phyloP scores from a whole-genome alignment of 225 moss, liverwort and hornwort species.

The Bryum argenteum region DNA sequence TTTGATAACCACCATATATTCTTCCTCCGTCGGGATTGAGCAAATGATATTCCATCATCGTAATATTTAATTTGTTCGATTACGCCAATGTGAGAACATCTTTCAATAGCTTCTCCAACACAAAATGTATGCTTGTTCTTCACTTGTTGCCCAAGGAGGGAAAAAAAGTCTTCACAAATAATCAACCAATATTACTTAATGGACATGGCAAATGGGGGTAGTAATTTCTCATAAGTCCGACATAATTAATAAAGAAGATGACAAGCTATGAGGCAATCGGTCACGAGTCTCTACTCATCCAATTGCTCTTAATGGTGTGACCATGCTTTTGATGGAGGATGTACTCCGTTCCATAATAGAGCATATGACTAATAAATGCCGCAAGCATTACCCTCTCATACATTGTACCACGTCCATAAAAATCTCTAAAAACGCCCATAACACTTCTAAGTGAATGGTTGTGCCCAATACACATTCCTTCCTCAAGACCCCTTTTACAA shows the following conservation, averaged over 20 bases:
- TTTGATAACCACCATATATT: neutral
- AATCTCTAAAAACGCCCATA: neutral
- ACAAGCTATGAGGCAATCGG: neutral
- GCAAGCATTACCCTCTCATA: neutral
- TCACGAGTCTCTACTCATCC: neutral
- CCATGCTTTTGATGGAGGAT: neutral
- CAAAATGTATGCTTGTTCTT: neutral
- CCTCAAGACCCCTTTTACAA: neutral
- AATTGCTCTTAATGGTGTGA: neutral
- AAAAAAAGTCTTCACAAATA: neutral
- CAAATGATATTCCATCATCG: neutral
- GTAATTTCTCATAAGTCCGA: neutral
- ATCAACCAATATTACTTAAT: neutral
- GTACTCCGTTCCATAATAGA: neutral
- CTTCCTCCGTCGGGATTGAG: neutral
- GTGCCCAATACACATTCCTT: neutral
- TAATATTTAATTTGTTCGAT: neutral
- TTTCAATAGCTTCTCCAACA: neutral
- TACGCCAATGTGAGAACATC: neutral
- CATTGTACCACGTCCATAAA: neutral
- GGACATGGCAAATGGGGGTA: neutral
- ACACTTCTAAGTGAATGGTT: neutral
- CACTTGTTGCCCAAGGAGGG: neutral
- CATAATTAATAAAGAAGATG: neutral
- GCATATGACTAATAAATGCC: neutral